Base-by-base conservation (phyloP, 208 protist species). In the Acanthamoeba royreba region DNA sequence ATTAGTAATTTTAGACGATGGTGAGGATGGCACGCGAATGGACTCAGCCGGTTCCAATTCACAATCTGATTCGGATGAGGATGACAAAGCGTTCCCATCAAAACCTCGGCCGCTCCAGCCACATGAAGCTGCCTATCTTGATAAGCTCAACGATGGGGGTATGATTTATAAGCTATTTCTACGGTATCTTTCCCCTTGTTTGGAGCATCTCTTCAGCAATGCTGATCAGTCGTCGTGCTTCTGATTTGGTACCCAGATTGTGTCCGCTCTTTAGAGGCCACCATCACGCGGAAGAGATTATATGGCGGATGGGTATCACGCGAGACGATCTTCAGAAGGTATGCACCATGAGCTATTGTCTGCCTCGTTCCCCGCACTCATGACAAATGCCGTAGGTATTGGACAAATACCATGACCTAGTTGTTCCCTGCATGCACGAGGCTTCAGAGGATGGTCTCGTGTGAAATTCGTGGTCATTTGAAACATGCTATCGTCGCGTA, bases 211-310 rank as follows among this genome's bases (percentile, higher is more conserved):
- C 25, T 61, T 61, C 25, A 28, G 52, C 25, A 28, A 17, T 17
- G 52, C 25, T 61, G 17, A 17, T 61, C 25, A 17, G 52, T 17
- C 25, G 19, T 61, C 52, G 17, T 61, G 22, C 52, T 61, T 61
- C 25, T 17, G 52, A 61, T 61, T 28, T n/a, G n/a, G 17, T 61
- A 61, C 52, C 17, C 17, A 61, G 52, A 22, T 40, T 86, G 9
- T 86, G 77, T n/a, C 77, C 77, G 77, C 46, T 86, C 31, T 86
- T 86, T 19, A 22, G 77, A 86, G 77, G 77, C 13, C 25, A 86
- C 7, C 77, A 86, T 28, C 77, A 86, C 77, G 31, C 42, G n/a
- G 77, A 86, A 19, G 77, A 86, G 46, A 86, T 86, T 40, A 38
- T 86, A 9, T 86, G 77, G 77, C 77, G 77, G 25, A 47, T 47